Evolutionary conservation across 495 filamentous ascomycete species (phyloP), one percentile per base, ranked within the genome.

Genomic region (Penicillium odoratum): DNA sequence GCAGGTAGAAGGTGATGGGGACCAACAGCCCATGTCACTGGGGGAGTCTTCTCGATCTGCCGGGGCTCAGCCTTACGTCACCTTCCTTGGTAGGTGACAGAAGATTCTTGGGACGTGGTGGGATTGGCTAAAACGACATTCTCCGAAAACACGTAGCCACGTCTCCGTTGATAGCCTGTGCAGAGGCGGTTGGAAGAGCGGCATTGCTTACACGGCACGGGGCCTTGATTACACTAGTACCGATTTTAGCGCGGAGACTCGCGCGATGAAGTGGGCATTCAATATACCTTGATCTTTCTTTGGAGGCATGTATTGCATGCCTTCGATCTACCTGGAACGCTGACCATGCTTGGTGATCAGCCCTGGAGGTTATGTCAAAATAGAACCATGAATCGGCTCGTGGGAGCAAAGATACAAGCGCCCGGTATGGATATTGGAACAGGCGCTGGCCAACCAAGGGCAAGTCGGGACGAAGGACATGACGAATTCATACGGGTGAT

Each of bases 321-420:
- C n/a, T 51, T 21, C 15, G 48, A 38, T 51, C 48, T 21, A 51
- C 48, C 16, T 34, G 48, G 31, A 51, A 51, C 48, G 30, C 48
- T 31, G 15, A 49, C 47, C 31, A 36, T 51, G 26, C 15, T 48
- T 40, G 38, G 4, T 40, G 38, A 40, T 40, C 7, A n/a, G 15
- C 13, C 38, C 7, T 6, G 31, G 38, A 15, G 15, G 38, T n/a
- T 16, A 16, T 16, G 5, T 6, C n/a, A 13, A 16, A 5, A 40
- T 16, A 7, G 15, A 15, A 40, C 7, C 38, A 15, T 40, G 38
- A 5, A 16, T 36, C 13, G 11, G 11, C 33, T 36, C 9, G 33
- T 11, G 6, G 33, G 28, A 7, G 10, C 5, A 0, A 26, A 47
- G 26, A 47, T 47, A 4, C 18, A 47, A 47, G 44, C 44, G 44